Conservation (phyloP, 208 protist genomes). For the Angomonas deanei region DNA sequence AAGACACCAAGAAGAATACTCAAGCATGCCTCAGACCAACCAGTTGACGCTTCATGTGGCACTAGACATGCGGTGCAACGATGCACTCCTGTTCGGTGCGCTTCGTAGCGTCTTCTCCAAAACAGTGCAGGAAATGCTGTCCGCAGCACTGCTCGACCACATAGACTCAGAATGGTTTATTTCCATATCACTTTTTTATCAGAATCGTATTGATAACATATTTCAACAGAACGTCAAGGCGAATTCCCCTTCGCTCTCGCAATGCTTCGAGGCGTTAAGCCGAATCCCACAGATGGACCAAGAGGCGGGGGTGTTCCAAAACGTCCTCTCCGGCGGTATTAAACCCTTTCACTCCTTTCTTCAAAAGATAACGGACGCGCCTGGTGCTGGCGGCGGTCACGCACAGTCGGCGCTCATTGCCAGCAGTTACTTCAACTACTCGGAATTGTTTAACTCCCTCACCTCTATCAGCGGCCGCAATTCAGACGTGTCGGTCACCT, state of each 20-base stretch:
- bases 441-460: conserved; percentile 18
- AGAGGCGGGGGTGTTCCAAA: background rate
- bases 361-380: background rate
- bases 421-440: conserved; percentile 14
- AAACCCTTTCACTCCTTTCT: background rate
- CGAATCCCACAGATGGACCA: background rate
- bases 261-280: background rate
- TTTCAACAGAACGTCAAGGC: background rate
- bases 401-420: conserved; percentile 13
- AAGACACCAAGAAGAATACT: background rate
- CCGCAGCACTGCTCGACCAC: background rate
- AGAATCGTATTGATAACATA: background rate
- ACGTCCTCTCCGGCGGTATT: background rate
- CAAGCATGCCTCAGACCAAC: background rate
- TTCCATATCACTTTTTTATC: background rate
- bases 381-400: background rate
- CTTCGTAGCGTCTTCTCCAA: background rate
- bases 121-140: background rate
- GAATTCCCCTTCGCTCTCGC: background rate
- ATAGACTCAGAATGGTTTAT: background rate
- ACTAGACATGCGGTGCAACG: background rate
- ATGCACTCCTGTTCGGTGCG: background rate
- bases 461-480: conserved; percentile 2
- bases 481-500: conserved; percentile 7
- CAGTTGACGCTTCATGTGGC: background rate